Evolutionary conservation across 83 land plant species (phyloP).

Genomic region (Picea abies): DNA sequence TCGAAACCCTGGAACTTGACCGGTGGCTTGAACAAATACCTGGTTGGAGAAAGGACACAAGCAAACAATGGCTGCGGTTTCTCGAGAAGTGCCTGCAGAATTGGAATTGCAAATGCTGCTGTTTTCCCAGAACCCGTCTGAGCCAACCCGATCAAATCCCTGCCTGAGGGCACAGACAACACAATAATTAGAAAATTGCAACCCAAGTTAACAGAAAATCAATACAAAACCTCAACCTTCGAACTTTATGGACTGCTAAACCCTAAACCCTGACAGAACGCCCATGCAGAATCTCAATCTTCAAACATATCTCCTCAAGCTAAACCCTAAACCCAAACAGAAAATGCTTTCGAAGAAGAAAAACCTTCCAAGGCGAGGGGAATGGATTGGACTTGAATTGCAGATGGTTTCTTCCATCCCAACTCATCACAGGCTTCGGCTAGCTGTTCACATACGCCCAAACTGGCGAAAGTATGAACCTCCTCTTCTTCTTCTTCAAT

Average conservation of each 20-base stretch:
- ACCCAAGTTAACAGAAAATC: too few relatives aligned
- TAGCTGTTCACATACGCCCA: conserved; percentile 72
- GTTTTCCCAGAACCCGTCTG: conserved; percentile 97
- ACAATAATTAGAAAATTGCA: too few relatives aligned
- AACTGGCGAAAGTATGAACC: conserved; percentile 39
- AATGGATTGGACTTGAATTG: conserved; percentile 77
- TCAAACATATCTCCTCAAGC: too few relatives aligned
- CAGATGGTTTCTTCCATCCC: conserved; percentile 75
- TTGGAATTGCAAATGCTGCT: conserved; percentile 94
- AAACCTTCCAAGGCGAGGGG: conserved; percentile 80
- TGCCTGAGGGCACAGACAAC: conserved; percentile 38
- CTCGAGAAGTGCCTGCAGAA: conserved; percentile 79
- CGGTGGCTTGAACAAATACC: conserved; percentile 28
- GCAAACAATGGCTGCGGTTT: conserved; percentile 80
- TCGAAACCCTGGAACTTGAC: not conserved
- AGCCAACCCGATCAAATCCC: conserved; percentile 88
- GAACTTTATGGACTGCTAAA: too few relatives aligned
- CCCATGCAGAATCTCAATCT: too few relatives aligned
- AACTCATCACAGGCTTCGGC: conserved; percentile 67
- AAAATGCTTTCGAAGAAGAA: not conserved
- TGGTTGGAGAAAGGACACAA: conserved; percentile 85
- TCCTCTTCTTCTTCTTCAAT: conserved; percentile 11
- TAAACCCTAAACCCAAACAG: too few relatives aligned
- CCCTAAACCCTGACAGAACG: too few relatives aligned
- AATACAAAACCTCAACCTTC: too few relatives aligned